Percentiles rank a stretch among this genome's conserved stretches.
These are phyloP conservation scores for Cicer chorassanicum DNA, from an alignment of 306 rosid genomes.

Conservation along the genomic window DNA sequence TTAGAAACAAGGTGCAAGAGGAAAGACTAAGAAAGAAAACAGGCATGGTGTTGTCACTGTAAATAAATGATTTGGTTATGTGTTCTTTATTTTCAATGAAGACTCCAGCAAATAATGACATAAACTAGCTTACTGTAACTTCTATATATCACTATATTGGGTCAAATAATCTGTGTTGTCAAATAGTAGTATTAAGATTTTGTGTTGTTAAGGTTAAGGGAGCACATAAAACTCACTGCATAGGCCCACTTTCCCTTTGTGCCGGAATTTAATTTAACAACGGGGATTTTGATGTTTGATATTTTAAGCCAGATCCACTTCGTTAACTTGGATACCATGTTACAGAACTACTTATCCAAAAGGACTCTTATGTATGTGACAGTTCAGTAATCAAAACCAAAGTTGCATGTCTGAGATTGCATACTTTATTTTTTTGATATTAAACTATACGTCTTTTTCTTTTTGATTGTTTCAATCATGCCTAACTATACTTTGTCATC, in stretches of 20 bases:
- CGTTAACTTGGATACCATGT: too few species aligned
- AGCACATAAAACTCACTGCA: not conserved
- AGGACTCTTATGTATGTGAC: not conserved
- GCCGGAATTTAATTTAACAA: not conserved
- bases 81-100: conserved; percentile 8
- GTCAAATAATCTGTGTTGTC: not conserved
- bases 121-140: conserved; percentile 17
- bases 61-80: conserved; percentile 28
- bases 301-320: too few species aligned
- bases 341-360: not conserved
- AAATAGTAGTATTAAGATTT: conserved; percentile 18
- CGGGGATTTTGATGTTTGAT: too few species aligned
- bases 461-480: conserved; percentile 4
- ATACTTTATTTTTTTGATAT: not conserved
- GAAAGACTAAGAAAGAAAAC: conserved; percentile 16
- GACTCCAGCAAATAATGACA: conserved; percentile 12
- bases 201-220: conserved; percentile 4
- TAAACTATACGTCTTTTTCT: not conserved
- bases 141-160: conserved; percentile 3
- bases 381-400: not conserved
- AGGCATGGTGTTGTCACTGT: not conserved
- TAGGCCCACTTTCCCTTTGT: not conserved
- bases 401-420: conserved; percentile 6
- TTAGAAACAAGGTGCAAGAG: conserved; percentile 26
- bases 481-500: not conserved